Base-by-base conservation (phyloP, 768 basidiomycete genomes). In the Multifurca ochricompacta region DNA sequence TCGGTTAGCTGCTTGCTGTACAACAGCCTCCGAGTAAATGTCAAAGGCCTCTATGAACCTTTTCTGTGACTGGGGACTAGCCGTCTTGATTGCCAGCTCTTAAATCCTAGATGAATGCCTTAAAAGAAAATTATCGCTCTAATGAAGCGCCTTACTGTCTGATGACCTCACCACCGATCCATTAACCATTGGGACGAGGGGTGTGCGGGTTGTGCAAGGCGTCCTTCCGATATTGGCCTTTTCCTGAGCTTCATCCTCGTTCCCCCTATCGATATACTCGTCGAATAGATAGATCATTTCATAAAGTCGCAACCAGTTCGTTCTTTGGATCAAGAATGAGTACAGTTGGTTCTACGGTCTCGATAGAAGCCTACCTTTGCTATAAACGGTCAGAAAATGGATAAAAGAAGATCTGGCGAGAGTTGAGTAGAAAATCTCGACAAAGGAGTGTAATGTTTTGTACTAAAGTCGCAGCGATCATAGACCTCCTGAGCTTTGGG, bases 291-390 rank as follows among this genome's bases (percentile, higher is more conserved):
- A 67, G 59, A 66, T 63, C 7, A 34, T 53, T 67, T 64, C 61
- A 70, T 70, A 21, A 71, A 51, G 31, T 71, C 70, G 47, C 66
- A 67, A 6, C 53, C 62, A 40, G 59, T 59, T 11, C 69, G 64
- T 27, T 65, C 62, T 68, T 34, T 36, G 19, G 16, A 35, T 14
- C 27, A 11, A 18, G 11, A 18, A 10, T 46, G 30, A 28, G 31
- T 11, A 3, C 18, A 21, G 16, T 11, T 30, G 9, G 19, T 7
- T 6, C 4, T 31, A 14, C 6, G 46, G 18, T 48, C 25, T n/a
- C 6, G 30, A 14, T 11, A 11, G 27, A 23, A 7, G n/a, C 48
- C 13, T 3, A 42, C 51, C 40, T 19, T 34, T 59, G 40, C 53
- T 32, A 19, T 39, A 27, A 16, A n/a, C 28, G 9, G 62, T 62